Conservation (phyloP, 2,329 filamentous ascomycete genomes). For the Shiraia sp. region DNA sequence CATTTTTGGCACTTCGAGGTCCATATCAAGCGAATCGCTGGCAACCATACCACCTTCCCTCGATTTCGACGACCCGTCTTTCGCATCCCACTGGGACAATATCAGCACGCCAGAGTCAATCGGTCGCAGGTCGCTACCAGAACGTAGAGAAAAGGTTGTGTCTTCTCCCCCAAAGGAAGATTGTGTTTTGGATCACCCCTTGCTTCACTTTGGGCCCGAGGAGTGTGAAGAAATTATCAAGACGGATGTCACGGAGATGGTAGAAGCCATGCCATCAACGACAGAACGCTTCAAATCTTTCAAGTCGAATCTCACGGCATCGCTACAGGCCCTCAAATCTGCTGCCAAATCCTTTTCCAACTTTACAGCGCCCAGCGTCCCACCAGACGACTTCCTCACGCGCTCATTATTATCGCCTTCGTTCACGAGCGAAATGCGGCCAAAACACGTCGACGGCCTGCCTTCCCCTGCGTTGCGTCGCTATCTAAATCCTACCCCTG, state of each 20-base stretch:
- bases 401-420: conserved; percentile 62
- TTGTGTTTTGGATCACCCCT: conserved; percentile 61
- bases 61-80: conserved; percentile 52
- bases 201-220: conserved; percentile 49
- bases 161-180: conserved; percentile 57
- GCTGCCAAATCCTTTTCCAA: conserved; percentile 65
- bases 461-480: conserved; percentile 62
- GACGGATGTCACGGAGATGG: conserved; percentile 31
- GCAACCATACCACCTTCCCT: conserved; percentile 52
- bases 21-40: conserved; percentile 62
- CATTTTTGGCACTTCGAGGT: conserved; percentile 46
- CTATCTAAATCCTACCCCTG: conserved; percentile 62
- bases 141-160: conserved; percentile 51
- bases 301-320: conserved; percentile 67
- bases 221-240: conserved; percentile 39
- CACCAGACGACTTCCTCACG: conserved; percentile 63
- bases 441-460: conserved; percentile 56
- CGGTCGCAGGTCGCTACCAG: conserved; percentile 27
- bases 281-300: conserved; percentile 53
- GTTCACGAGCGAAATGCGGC: conserved; percentile 64
- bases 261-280: conserved; percentile 24
- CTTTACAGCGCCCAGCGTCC: conserved; percentile 56
- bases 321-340: conserved; percentile 63
- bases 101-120: conserved; percentile 41
- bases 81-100: conserved; percentile 48